phyloP scores from a whole-genome alignment of 305 asterid species.

The Fraxinus paxiana region DNA sequence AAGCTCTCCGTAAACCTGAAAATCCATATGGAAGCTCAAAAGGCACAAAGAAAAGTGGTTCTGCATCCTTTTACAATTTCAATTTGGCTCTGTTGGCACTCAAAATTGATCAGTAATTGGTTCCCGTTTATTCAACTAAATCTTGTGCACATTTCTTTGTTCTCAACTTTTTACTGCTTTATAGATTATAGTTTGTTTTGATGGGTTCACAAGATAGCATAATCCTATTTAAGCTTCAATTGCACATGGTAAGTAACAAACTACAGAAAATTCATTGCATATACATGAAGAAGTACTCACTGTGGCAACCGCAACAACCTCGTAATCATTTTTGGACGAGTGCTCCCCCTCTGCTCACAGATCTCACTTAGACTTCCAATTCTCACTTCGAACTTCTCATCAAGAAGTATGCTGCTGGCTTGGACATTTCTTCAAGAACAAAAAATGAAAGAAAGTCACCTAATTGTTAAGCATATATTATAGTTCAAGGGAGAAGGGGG shows the following conservation, averaged over 20 bases:
- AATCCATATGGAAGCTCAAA: neutral
- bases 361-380: constrained; percentile 76
- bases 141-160: neutral
- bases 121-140: neutral
- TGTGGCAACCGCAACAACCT: constrained; percentile 67
- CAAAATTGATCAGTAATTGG: neutral
- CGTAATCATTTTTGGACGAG: constrained; percentile 57
- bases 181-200: neutral
- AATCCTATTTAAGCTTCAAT: neutral
- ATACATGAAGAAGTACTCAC: neutral
- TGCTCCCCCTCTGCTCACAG: constrained; percentile 75
- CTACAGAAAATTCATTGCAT: neutral
- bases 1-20: neutral
- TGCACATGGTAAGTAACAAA: neutral
- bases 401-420: constrained; percentile 93
- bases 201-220: neutral
- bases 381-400: constrained; percentile 82
- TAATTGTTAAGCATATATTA: neutral
- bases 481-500: neutral
- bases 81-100: neutral
- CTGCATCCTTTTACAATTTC: neutral
- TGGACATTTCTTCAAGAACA: constrained; percentile 68
- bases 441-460: neutral
- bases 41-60: neutral
- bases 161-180: neutral